Evolutionary conservation across 331 rosid species (phyloP).

Genomic region (Quercus tomentella): DNA sequence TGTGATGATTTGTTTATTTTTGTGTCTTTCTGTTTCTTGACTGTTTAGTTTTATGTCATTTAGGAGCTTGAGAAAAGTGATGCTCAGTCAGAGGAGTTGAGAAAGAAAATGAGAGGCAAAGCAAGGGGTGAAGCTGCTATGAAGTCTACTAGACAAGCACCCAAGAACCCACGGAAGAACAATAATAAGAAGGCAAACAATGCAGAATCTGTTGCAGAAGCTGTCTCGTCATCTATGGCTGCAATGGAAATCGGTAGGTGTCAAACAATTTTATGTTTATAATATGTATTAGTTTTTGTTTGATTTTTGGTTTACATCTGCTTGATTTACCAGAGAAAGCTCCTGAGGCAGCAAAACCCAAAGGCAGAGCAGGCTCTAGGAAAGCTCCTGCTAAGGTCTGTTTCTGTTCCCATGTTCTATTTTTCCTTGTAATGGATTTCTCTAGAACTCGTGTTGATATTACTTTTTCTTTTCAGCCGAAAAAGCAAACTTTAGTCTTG

Average conservation of each 20-base stretch:
- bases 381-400: constrained; percentile 61
- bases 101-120: constrained; percentile 43
- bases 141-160: constrained; percentile 36
- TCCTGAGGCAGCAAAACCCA: constrained; percentile 49
- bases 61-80: constrained; percentile 70
- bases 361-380: constrained; percentile 48
- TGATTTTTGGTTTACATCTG: not conserved
- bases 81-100: constrained; percentile 48
- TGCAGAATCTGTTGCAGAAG: constrained; percentile 48
- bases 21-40: not conserved
- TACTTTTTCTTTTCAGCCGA: constrained; percentile 24
- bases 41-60: not conserved
- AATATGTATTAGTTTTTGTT: not conserved
- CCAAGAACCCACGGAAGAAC: constrained; percentile 60
- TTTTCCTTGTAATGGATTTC: not conserved
- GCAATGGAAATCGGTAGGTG: constrained; percentile 67
- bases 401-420: not conserved
- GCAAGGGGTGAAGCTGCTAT: constrained; percentile 12
- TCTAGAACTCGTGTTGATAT: not conserved
- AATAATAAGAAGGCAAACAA: constrained; percentile 42
- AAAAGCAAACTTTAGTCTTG: constrained; percentile 8
- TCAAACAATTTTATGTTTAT: not conserved
- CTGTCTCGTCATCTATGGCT: constrained; percentile 23
- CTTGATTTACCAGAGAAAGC: constrained; percentile 45
- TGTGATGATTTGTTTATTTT: not conserved